A percentile compares a stretch with the other conserved stretches of the same genome.
Conservation (phyloP, 306 rosid species). For the Quercus berberidifolia region DNA sequence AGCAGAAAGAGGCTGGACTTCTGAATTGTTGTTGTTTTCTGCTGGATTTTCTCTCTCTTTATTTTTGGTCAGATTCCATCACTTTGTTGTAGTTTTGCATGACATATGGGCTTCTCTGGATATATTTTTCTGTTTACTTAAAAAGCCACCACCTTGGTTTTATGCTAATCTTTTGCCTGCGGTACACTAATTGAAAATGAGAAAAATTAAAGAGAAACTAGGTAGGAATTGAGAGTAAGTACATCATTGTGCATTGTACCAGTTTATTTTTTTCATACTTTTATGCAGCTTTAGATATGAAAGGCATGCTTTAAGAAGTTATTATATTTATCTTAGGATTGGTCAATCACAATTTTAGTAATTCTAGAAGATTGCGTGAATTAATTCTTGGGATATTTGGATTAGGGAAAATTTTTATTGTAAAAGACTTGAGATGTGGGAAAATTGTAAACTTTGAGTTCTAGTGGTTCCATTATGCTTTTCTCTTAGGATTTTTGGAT, state of each 20-base stretch:
- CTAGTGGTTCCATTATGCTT: not conserved
- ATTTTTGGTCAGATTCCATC: not conserved
- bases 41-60: not conserved
- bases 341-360: not conserved
- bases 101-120: not conserved
- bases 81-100: not conserved
- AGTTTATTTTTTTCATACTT: not conserved
- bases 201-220: not conserved
- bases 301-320: not conserved
- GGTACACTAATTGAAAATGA: not conserved
- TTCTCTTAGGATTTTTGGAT: not conserved
- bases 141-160: not conserved
- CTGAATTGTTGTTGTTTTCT: not conserved
- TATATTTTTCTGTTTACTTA: not conserved
- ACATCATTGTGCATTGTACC: not conserved
- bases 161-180: not conserved
- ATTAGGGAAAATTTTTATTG: not conserved
- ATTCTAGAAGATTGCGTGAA: not conserved
- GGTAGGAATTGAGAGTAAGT: not conserved
- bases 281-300: not conserved
- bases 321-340: not conserved
- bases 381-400: not conserved
- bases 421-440: not conserved
- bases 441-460: not conserved
- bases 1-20: constrained; percentile 18